Evolutionary conservation across 2,329 filamentous ascomycete genomes (phyloP).

Genomic region (Claviceps sp.): DNA sequence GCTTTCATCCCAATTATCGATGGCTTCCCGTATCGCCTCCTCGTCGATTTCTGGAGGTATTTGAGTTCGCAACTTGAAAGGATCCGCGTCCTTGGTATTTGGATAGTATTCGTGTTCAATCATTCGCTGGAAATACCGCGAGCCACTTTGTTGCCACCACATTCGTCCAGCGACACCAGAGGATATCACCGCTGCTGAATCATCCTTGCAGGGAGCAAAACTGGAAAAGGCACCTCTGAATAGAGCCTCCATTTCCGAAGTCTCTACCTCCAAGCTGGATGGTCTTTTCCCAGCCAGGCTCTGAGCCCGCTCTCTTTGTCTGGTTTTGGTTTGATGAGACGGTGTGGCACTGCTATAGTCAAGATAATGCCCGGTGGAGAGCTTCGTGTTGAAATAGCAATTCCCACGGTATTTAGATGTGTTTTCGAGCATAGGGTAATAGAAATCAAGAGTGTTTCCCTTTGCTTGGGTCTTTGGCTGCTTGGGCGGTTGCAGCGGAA

Average conservation of each 20-base stretch:
- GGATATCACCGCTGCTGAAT: slow-evolving; percentile 56
- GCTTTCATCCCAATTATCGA: slow-evolving; percentile 45
- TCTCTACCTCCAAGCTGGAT: slow-evolving; percentile 40
- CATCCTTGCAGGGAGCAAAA: slow-evolving; percentile 65
- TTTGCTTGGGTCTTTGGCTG: slow-evolving; percentile 57
- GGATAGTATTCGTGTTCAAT: slow-evolving; percentile 39
- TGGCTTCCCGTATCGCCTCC: slow-evolving; percentile 35
- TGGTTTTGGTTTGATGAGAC: slow-evolving; percentile 40
- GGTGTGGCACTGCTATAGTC: slow-evolving; percentile 53
- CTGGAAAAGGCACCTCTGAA: slow-evolving; percentile 69
- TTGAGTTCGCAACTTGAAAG: slow-evolving; percentile 19
- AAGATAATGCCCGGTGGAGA: slow-evolving; percentile 57
- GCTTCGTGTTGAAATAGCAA: slow-evolving; percentile 52
- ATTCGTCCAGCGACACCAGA: slow-evolving; percentile 53
- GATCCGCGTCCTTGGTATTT: slow-evolving; percentile 23
- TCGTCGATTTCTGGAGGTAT: slow-evolving; percentile 33
- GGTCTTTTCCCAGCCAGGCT: slow-evolving; percentile 50
- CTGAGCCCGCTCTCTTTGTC: slow-evolving; percentile 58
- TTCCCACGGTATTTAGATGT: slow-evolving; percentile 39
- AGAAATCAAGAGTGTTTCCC: slow-evolving; percentile 39
- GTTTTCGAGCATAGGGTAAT: slow-evolving; percentile 40
- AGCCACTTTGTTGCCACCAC: slow-evolving; percentile 65
- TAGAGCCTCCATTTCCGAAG: slow-evolving; percentile 57
- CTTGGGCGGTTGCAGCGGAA: slow-evolving; percentile 57
- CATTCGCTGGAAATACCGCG: slow-evolving; percentile 50